These are phyloP conservation scores for Pseudoneurospora amorphoporcata DNA, from an alignment of 495 filamentous ascomycete species.

Conservation along the genomic window DNA sequence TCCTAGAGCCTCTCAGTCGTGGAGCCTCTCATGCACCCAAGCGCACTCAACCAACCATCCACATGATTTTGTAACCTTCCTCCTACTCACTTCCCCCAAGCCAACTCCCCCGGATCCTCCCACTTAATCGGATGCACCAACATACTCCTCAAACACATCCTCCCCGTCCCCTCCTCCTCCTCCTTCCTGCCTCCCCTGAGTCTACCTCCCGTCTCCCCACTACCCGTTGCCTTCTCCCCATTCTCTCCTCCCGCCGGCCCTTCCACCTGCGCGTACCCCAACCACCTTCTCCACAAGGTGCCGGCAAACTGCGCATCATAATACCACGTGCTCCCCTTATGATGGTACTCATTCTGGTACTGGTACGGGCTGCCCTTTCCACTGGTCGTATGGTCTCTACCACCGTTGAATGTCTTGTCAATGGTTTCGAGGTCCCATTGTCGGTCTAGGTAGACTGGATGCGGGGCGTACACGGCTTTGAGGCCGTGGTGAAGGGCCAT, in stretches of 20 bases:
- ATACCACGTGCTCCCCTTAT: constrained; percentile 85
- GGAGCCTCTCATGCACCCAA: not conserved
- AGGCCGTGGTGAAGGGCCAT: constrained; percentile 83
- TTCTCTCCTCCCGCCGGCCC: constrained; percentile 7
- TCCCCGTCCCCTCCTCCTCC: constrained; percentile 50
- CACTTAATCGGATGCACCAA: constrained; percentile 87
- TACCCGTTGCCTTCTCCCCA: constrained; percentile 64
- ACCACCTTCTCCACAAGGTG: constrained; percentile 78
- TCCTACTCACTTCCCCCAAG: constrained; percentile 4
- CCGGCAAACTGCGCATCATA: constrained; percentile 81
- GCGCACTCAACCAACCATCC: not conserved
- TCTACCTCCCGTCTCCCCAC: constrained; percentile 29
- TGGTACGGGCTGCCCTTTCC: constrained; percentile 67
- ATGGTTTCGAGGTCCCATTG: constrained; percentile 63
- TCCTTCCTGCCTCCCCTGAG: constrained; percentile 61
- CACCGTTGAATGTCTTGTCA: constrained; percentile 76
- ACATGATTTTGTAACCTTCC: not conserved
- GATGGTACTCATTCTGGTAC: constrained; percentile 77
- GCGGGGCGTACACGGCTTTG: constrained; percentile 90
- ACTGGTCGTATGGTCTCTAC: constrained; percentile 59
- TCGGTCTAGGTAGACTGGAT: constrained; percentile 83
- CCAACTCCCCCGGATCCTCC: constrained; percentile 33
- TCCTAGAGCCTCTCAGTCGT: not conserved
- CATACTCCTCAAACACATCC: constrained; percentile 85
- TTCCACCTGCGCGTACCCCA: constrained; percentile 62